phyloP scores from a whole-genome alignment of 768 basidiomycete genomes.

The Podaxis sp. region DNA sequence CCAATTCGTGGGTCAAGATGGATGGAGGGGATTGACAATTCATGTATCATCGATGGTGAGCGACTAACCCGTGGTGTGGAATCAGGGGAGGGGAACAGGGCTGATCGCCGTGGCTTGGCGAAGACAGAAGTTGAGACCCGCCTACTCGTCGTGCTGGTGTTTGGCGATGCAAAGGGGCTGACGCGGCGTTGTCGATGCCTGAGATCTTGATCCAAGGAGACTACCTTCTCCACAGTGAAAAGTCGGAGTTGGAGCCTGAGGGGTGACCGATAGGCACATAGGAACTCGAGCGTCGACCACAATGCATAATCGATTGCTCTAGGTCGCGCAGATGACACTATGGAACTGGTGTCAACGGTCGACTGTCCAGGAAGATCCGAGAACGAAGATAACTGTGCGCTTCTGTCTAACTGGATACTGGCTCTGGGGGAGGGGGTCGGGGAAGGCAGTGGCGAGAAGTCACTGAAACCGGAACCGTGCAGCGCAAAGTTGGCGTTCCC shows the following conservation, averaged over 20 bases:
- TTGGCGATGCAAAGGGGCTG: conserved; percentile 21
- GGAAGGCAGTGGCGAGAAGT: conserved; percentile 48
- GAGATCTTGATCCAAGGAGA: conserved; percentile 53
- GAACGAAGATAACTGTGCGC: conserved; percentile 26
- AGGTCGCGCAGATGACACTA: conserved; percentile 34
- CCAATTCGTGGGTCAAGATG: conserved; percentile 33
- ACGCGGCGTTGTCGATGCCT: conserved; percentile 25
- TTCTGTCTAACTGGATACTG: conserved; percentile 40
- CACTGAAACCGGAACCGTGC: conserved; percentile 23
- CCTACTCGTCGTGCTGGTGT: conserved; percentile 32
- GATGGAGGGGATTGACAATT: conserved; percentile 25
- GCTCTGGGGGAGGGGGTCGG: conserved; percentile 52
- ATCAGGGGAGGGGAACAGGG: conserved; percentile 41
- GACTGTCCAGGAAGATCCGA: conserved; percentile 27
- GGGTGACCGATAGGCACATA: conserved; percentile 62
- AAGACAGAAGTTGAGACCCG: conserved; percentile 54
- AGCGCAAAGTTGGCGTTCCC: conserved; percentile 66
- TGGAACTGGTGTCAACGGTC: conserved; percentile 20
- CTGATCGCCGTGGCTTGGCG: conserved; percentile 54
- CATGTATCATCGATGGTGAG: conserved; percentile 29
- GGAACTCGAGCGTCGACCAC: conserved; percentile 71
- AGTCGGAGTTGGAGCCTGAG: conserved; percentile 65
- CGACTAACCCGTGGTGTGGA: conserved; percentile 42
- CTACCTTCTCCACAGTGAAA: conserved; percentile 64
- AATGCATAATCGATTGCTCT: conserved; percentile 68